These are phyloP conservation scores for Monosporascus sp. DNA, from an alignment of 2,329 filamentous ascomycete genomes.

Conservation along the genomic window DNA sequence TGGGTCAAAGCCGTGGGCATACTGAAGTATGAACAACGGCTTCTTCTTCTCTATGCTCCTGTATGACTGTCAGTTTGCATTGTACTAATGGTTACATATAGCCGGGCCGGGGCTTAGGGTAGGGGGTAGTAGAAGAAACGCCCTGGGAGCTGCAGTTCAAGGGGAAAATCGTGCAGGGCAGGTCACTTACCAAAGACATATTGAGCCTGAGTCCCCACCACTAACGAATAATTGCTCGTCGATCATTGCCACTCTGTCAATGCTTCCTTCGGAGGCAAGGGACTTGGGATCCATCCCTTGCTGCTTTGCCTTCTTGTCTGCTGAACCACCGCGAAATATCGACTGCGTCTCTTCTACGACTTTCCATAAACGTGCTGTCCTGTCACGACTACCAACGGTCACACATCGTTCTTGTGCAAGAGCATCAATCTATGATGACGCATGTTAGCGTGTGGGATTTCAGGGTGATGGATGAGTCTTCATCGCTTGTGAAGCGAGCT, in stretches of 20 bases:
- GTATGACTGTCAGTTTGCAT: background rate
- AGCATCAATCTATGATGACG: constrained; percentile 61
- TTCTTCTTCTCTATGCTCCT: constrained; percentile 93
- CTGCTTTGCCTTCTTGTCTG: constrained; percentile 45
- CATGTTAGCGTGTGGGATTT: background rate
- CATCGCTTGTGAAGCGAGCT: too few species aligned
- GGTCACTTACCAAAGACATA: constrained; percentile 56
- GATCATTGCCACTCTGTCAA: constrained; percentile 87
- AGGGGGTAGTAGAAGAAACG: background rate
- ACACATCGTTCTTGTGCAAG: constrained; percentile 84
- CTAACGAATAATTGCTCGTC: constrained; percentile 88
- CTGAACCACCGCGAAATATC: constrained; percentile 76
- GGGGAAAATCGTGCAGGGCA: too few species aligned
- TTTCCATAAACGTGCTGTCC: constrained; percentile 92
- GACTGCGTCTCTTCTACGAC: constrained; percentile 93
- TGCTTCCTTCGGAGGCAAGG: constrained; percentile 70
- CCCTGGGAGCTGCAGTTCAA: too few species aligned
- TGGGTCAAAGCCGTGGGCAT: constrained; percentile 81
- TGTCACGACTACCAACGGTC: constrained; percentile 83
- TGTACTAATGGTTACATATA: background rate
- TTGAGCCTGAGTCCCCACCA: constrained; percentile 82
- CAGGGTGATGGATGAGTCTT: too few species aligned
- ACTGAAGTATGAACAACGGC: constrained; percentile 70
- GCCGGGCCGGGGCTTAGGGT: too few species aligned
- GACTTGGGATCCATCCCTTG: constrained; percentile 43